Base-by-base conservation (phyloP, 768 basidiomycete species). In the Auricularia cornea region DNA sequence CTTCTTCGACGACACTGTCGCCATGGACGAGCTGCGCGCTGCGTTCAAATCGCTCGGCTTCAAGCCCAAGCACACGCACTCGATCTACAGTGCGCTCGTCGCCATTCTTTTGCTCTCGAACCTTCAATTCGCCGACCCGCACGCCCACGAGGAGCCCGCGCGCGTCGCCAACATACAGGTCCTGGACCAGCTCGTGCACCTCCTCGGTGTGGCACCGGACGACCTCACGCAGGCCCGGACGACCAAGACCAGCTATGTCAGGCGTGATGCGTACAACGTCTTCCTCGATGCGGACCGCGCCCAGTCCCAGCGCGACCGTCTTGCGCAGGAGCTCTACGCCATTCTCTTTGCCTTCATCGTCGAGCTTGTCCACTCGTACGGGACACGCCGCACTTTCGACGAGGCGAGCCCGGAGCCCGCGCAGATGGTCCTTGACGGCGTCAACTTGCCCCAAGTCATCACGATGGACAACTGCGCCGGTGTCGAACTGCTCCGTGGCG, bases 321-420 rank as follows among this genome's bases (percentile, higher is more conserved):
- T 90, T 65, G 83, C 92, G 59, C 83, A 86, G 61, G 92, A 95
- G 70, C 70, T 95, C 29, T 96, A 95, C 69, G 86, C 91, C 16
- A 93, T 96, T 70, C 81, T 95, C 20, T 93, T 95, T 70, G 86
- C 92, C 0, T 96, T 86, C 68, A 80, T 95, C 60, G 88, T 94
- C 70, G 87, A 92, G 68, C 68, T 93, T 59, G 67, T 94, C 1
- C 90, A 95, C 60, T 91, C 90, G 3, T 93, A 89, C 69, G 76
- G 90, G 59, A 71, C 85, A 12, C 18, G 18, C n/a, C 80, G 87
- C 61, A 82, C 79, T 0, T 94, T 94, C 66, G 89, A 91, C 67
- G 86, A 94, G 66, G 88, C 1, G 84, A 83, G 18, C 14, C 44
- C 44, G 4, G n/a, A 48, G 44, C 18, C 68, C 91, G 87, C 68